These are phyloP conservation scores for Globisporangium spinosum DNA, from an alignment of 352 stramenopile genomes.

Conservation along the genomic window DNA sequence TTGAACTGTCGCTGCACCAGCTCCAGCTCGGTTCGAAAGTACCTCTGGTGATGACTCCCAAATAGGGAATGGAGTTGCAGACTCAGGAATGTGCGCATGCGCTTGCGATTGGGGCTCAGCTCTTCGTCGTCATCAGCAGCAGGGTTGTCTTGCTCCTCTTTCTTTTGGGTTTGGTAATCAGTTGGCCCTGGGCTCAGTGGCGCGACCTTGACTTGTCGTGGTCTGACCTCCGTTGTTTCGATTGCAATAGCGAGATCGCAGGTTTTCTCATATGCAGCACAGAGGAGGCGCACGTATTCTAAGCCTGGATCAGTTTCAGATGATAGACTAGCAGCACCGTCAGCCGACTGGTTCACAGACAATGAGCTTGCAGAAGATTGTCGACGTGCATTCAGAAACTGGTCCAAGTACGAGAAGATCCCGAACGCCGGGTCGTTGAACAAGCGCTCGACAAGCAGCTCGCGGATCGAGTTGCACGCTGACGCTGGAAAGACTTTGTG, in stretches of 20 bases:
- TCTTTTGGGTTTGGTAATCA: not conserved
- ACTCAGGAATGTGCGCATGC: conserved; percentile 67
- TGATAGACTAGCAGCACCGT: not conserved
- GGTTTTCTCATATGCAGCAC: conserved; percentile 61
- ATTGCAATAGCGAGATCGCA: conserved; percentile 47
- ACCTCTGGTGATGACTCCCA: conserved; percentile 62
- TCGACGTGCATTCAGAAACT: conserved; percentile 45
- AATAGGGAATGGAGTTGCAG: conserved; percentile 81
- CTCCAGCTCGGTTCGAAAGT: conserved; percentile 64
- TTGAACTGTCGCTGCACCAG: conserved; percentile 50
- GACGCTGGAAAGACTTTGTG: conserved; percentile 48
- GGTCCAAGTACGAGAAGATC: conserved; percentile 71
- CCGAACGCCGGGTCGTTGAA: conserved; percentile 81
- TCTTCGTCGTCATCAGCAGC: not conserved
- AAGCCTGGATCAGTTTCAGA: conserved; percentile 19
- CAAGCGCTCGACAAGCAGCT: conserved; percentile 63
- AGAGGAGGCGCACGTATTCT: conserved; percentile 67
- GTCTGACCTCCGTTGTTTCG: conserved; percentile 30
- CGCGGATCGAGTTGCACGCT: conserved; percentile 42
- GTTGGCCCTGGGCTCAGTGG: not conserved
- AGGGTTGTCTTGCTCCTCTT: not conserved
- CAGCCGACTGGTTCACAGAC: conserved; percentile 3
- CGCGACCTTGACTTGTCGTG: not conserved
- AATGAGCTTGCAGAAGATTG: conserved; percentile 15
- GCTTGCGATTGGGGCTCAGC: conserved; percentile 21